These are phyloP conservation scores for Grosmannia penicillata DNA, from an alignment of 2,329 filamentous ascomycete species.

Conservation along the genomic window DNA sequence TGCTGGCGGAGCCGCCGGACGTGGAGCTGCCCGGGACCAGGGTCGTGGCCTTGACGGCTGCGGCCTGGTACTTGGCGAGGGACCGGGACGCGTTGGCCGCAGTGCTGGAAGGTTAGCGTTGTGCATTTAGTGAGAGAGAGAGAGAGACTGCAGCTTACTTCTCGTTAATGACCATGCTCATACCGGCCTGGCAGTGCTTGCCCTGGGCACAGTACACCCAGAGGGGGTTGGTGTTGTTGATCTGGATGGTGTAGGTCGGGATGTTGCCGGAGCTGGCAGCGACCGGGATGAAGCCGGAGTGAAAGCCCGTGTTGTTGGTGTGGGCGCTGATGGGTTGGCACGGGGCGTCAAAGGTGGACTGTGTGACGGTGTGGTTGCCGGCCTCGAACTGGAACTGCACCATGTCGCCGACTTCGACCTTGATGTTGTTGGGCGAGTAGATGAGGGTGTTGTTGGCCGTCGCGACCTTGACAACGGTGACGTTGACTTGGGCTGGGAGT, in stretches of 20 bases:
- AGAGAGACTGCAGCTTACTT: constrained; percentile 33
- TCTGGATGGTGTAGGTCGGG: constrained; percentile 55
- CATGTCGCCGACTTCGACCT: constrained; percentile 45
- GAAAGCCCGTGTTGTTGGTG: constrained; percentile 43
- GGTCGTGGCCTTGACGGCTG: constrained; percentile 24
- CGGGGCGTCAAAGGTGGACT: constrained; percentile 46
- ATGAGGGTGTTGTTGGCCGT: constrained; percentile 36
- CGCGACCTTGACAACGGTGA: constrained; percentile 42
- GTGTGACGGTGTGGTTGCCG: constrained; percentile 65
- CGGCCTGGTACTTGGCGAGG: constrained; percentile 30
- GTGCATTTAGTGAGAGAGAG: not conserved
- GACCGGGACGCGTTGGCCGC: constrained; percentile 36
- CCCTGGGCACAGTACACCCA: constrained; percentile 69
- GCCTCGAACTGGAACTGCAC: constrained; percentile 53
- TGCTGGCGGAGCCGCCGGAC: constrained; percentile 8
- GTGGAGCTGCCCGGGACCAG: constrained; percentile 15
- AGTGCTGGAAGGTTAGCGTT: constrained; percentile 19
- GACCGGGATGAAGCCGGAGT: constrained; percentile 53
- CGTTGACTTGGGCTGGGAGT: constrained; percentile 16
- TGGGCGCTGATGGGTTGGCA: constrained; percentile 22
- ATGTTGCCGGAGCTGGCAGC: constrained; percentile 37
- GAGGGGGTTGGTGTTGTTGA: constrained; percentile 55
- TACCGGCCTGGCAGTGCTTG: constrained; percentile 60
- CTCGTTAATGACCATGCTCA: constrained; percentile 65
- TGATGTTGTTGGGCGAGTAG: constrained; percentile 53